Base-by-base conservation (phyloP, 2,329 filamentous ascomycete genomes). In the Aspergillus brunneoviolaceus region DNA sequence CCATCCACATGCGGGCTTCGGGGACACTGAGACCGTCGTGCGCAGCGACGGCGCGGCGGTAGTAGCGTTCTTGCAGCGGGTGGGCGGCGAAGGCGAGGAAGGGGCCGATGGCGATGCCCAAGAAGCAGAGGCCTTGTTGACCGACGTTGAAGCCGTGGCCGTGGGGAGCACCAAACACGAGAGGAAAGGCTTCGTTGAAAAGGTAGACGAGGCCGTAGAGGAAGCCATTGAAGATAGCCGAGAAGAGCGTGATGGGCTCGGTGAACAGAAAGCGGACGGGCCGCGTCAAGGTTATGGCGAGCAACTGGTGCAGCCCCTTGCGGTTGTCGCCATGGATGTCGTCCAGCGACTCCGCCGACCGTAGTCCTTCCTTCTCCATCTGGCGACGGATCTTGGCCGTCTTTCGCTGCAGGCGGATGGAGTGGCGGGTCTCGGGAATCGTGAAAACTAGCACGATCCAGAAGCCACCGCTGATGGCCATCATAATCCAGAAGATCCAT, bases 151-250 rank as follows among this genome's bases (percentile, higher is more conserved):
- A 75, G 61, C 84, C 86, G 0, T 82, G 83, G 63, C 87, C 82
- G 19, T 87, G 79, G 66, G 85, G 85, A 65, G 82, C 84, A 70
- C 87, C 87, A 66, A 87, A 85, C 2, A 92, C 88, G 9, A 90
- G 78, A 0, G 79, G 76, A 65, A 90, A 91, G 0, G 86, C 87
- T 71, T 91, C 87, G 56, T 91, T 85, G 72, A 89, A 90, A 80
- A 89, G 88, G 77, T 91, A 91, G 71, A 91, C 90, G 10, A 92
- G 82, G 4, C 87, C 87, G 61, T 91, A 89, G 23, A 84, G 85
- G 77, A 91, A 91, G n/a, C 88, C 89, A 10, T 70, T 70, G 61
- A 70, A 72, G 29, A 69, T 64, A 5, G 68, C 69, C 1, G 69
- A 72, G 58, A 70, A 71, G 11, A 54, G 49, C 0, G 69, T 70